Evolutionary conservation across 164 flowering plant species (phyloP), one percentile per base, ranked within the genome.

Genomic region (Annona squamosa): DNA sequence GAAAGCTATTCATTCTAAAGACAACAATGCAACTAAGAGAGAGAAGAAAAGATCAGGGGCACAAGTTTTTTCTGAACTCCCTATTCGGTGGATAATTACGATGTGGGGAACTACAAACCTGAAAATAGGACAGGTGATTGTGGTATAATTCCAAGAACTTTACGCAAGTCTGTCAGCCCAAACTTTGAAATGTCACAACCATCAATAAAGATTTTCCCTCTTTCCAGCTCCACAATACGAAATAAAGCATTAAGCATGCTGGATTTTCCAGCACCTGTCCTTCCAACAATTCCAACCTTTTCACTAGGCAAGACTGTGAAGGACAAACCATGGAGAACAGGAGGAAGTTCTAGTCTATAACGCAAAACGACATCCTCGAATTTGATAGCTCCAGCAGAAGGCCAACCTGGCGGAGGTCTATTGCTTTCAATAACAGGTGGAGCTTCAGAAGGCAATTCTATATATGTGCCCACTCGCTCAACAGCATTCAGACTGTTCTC

Each of bases 261-360:
- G 56, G 99, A 96, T 77, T 96, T 96, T 70, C 99, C 98, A 45
- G 99, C 99, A 1, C 99, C 99, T 56, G 99, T 96, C 77, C 99
- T 89, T 43, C 99, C 99, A 77, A 90, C 99, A 68, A 96, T 90
- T 71, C 98, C 99, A 1, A 96, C 89, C 81, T 96, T 96, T 71
- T 96, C 98, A 83, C 87, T 91, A 16, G 95, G 94, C 77, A 84
- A 79, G 67, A 96, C 75, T 12, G 77, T 70, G 76, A 96, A 96
- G 48, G 93, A 87, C 72, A 96, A 79, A 46, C 97, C 97, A 82
- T 93, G 99, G 70, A 96, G 84, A 9, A 96, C 99, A 0, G 97
- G 93, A 73, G 99, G 97, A 79, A 96, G 98, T 76, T 93, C 98
- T 67, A 97, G 99, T 75, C 99, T 83, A 72, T 96, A 96, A 46